A percentile compares a stretch with the other conserved stretches of the same genome.
These are phyloP conservation scores for Knoxdaviesia capensis DNA, from an alignment of 2,329 filamentous ascomycete species.

Conservation along the genomic window DNA sequence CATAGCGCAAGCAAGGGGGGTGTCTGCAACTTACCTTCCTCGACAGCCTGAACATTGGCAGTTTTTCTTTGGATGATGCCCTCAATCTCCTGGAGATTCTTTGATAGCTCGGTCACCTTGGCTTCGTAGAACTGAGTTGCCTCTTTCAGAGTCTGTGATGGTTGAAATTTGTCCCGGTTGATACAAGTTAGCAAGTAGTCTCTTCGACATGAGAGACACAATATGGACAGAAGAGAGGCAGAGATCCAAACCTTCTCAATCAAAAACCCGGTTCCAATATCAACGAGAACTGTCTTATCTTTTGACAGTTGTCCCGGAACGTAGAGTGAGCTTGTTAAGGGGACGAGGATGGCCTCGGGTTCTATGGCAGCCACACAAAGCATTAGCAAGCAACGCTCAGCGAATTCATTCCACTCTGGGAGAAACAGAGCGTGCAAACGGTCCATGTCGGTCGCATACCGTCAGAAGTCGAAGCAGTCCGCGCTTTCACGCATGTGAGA, in stretches of 20 bases:
- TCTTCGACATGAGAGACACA: neutral
- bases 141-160: constrained; percentile 26
- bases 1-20: too few species aligned
- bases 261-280: constrained; percentile 85
- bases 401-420: neutral
- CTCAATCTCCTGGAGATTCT: constrained; percentile 35
- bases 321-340: constrained; percentile 85
- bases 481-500: constrained; percentile 47
- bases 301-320: constrained; percentile 65
- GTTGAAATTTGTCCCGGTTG: neutral
- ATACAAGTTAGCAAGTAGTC: constrained; percentile 1
- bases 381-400: neutral
- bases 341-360: constrained; percentile 56
- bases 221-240: neutral
- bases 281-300: constrained; percentile 63
- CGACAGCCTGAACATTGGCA: constrained; percentile 65
- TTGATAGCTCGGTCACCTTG: constrained; percentile 31
- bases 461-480: constrained; percentile 11
- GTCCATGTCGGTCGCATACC: constrained; percentile 8
- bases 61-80: constrained; percentile 49
- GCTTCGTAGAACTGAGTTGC: constrained; percentile 35
- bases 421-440: neutral
- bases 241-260: constrained; percentile 61
- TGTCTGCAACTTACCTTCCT: constrained; percentile 44
- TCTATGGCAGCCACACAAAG: constrained; percentile 5